Evolutionary conservation across 1,284 basidiomycete species (phyloP).

Genomic region (Pyrrhoderma noxium): DNA sequence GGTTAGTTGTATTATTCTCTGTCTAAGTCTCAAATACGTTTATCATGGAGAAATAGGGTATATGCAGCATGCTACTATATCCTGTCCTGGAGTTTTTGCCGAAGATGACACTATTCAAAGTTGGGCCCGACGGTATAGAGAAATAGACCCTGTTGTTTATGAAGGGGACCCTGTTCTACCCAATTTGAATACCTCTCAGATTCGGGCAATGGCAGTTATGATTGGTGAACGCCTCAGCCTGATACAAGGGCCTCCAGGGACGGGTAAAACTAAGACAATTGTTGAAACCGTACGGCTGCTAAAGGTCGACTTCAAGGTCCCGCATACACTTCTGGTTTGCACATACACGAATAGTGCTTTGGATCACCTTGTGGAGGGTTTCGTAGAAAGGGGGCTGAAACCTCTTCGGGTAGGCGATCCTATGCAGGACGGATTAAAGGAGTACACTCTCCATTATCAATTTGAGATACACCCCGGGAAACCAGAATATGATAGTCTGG

Average conservation of each 20-base stretch:
- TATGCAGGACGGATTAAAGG: slow-evolving; percentile 48
- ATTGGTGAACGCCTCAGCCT: slow-evolving; percentile 72
- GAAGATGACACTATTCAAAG: slow-evolving; percentile 66
- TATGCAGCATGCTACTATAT: too few relatives aligned
- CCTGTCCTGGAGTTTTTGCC: slow-evolving; percentile 47
- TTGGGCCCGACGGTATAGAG: slow-evolving; percentile 65
- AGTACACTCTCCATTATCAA: slow-evolving; percentile 61
- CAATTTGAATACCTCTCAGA: slow-evolving; percentile 73
- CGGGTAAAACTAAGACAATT: slow-evolving; percentile 91
- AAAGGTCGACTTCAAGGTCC: slow-evolving; percentile 80
- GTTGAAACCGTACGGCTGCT: slow-evolving; percentile 78
- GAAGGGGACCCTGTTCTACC: slow-evolving; percentile 75
- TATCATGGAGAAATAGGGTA: too few relatives aligned
- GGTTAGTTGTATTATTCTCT: too few relatives aligned
- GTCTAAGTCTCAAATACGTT: too few relatives aligned
- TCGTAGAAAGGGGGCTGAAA: slow-evolving; percentile 55
- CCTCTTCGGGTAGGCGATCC: slow-evolving; percentile 72
- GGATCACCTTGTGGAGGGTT: slow-evolving; percentile 83
- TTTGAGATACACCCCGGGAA: slow-evolving; percentile 58
- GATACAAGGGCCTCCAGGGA: slow-evolving; percentile 95
- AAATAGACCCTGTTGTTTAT: slow-evolving; percentile 54
- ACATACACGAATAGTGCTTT: slow-evolving; percentile 94
- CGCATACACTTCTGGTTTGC: slow-evolving; percentile 80
- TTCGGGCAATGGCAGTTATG: slow-evolving; percentile 82
- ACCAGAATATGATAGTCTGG: slow-evolving; percentile 34